Evolutionary conservation across 2,329 filamentous ascomycete species (phyloP), one percentile per base, ranked within the genome.

Genomic region (Fonsecaea erecta): DNA sequence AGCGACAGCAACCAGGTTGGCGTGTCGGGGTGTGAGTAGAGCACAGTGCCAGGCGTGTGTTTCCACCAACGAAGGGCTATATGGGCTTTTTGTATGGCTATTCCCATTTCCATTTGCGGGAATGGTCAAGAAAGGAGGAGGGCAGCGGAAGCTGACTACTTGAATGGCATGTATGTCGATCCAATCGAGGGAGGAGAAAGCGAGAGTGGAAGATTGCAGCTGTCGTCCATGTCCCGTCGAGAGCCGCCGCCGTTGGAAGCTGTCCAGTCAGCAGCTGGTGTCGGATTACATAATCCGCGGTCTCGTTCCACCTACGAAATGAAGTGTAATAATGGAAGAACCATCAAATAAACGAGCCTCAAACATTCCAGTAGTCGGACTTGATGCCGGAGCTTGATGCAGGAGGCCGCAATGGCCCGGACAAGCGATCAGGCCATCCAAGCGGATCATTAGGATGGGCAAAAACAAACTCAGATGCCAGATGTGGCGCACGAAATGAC

Each of bases 61-160:
- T 48, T 24, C n/a, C 43, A 24, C 8, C 3, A 51, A 6, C 9
- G 9, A n/a, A 34, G n/a, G 57, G 43, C 16, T 30, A 16, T 34
- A 35, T 21, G n/a, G 18, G 56, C 58, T 53, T 59, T 37, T 30
- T 32, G 18, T 40, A 53, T 18, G 12, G 35, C n/a, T 3, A 30
- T 7, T 21, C 32, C 35, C 21, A 9, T 46, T 30, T 34, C 24
- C 51, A 34, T 46, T 30, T 43, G 48, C 14, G 24, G 18, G 35
- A n/a, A 48, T 18, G 9, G 21, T 52, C 2, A 6, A 34, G 34
- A 16, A 40, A 40, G 14, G 34, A 63, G 43, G 43, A 63, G 37
- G 26, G 14, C 54, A 28, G 30, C 61, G 34, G 61, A 63, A 59
- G 61, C 61, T 63, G 61, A 63, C 54, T 63, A 46, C 54, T 52